These are phyloP conservation scores for Monsonia emarginata DNA, from an alignment of 441 rosid species.

Conservation along the genomic window DNA sequence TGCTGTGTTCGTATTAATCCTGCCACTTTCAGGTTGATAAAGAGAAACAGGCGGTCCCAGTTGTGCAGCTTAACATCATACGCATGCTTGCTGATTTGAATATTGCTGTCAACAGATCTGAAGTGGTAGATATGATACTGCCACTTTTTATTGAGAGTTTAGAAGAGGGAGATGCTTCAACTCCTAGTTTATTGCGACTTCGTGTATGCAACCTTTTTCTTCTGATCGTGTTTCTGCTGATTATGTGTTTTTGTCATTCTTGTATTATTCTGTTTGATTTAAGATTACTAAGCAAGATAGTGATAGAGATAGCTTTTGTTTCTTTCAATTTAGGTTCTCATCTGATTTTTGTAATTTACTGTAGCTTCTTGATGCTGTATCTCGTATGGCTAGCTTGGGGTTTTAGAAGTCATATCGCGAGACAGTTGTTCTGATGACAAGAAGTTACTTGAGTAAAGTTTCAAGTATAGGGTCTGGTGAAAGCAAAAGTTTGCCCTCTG, in stretches of 20 bases:
- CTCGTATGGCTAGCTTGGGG: constrained; percentile 91
- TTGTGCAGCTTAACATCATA: constrained; percentile 75
- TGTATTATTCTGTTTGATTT: constrained; percentile 3
- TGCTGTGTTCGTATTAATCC: not conserved
- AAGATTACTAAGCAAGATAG: constrained; percentile 8
- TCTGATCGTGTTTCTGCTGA: constrained; percentile 23
- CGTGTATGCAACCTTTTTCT: constrained; percentile 51
- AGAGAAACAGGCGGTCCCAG: constrained; percentile 65
- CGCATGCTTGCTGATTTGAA: constrained; percentile 83
- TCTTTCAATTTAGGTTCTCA: constrained; percentile 23
- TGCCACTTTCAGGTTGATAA: constrained; percentile 57
- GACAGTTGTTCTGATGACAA: constrained; percentile 94
- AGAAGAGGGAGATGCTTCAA: constrained; percentile 95
- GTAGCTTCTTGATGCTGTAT: constrained; percentile 98
- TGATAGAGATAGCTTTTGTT: constrained; percentile 13
- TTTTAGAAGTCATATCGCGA: constrained; percentile 97
- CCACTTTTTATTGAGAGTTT: constrained; percentile 91
- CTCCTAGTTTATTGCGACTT: constrained; percentile 78
- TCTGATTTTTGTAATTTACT: constrained; percentile 19
- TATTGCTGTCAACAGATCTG: constrained; percentile 78
- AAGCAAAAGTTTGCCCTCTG: constrained; percentile 73
- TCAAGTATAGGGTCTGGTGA: constrained; percentile 73
- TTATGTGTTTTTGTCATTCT: constrained; percentile 14
- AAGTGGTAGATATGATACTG: constrained; percentile 90
- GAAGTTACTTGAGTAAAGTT: constrained; percentile 78